A percentile compares a stretch with the other conserved stretches of the same genome.
Conservation (phyloP, 345 rosid genomes). For the Eucalyptus sp. region DNA sequence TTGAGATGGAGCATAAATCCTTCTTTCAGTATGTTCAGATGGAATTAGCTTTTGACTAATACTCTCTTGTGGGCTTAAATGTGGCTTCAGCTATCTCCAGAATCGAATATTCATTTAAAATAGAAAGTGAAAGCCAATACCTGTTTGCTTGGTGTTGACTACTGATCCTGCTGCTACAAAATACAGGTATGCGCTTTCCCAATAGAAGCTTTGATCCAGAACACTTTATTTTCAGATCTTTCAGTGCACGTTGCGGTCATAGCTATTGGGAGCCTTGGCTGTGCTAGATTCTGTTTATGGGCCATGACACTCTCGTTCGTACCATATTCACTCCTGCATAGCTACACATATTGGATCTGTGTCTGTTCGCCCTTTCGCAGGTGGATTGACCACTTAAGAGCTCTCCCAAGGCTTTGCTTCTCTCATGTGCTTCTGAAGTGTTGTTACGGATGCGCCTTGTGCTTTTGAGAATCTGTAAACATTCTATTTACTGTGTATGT, state of each 20-base stretch:
- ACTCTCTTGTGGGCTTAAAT: not conserved
- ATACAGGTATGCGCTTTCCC: not conserved
- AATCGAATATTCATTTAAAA: not conserved
- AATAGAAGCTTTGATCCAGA: not conserved
- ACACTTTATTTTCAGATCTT: not conserved
- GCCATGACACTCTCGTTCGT: not conserved
- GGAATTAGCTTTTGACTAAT: not conserved
- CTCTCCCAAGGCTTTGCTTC: not conserved
- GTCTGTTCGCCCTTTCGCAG: not conserved
- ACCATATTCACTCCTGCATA: not conserved
- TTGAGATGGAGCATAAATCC: not conserved
- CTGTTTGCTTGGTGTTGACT: not conserved
- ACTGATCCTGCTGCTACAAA: not conserved
- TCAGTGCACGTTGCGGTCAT: not conserved
- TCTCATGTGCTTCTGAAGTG: not conserved
- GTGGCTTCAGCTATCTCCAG: not conserved
- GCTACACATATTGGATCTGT: not conserved
- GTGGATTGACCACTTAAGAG: not conserved
- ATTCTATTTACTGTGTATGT: not conserved
- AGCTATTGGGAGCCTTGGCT: not conserved
- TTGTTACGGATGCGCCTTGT: not conserved
- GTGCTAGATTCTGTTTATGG: not conserved
- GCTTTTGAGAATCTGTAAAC: not conserved
- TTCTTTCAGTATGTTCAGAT: not conserved
- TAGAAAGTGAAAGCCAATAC: not conserved